Base-by-base conservation (phyloP, 805 yeast genomes). In the Monosporozyma aquatica region DNA sequence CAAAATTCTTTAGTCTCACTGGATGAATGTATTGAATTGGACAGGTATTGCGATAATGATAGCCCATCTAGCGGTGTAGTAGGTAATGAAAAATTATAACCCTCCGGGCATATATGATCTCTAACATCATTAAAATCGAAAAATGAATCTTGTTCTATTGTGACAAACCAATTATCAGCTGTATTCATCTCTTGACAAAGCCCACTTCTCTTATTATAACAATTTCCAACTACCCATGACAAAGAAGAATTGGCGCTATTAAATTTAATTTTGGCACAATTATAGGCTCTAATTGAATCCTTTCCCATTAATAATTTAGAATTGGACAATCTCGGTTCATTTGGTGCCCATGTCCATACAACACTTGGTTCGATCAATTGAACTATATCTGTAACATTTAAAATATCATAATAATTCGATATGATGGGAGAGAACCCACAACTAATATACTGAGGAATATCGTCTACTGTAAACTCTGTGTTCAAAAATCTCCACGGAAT, bases 341-440 rank as follows among this genome's bases (percentile, higher is more conserved):
- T 58, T 0, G 68, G 54, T 0, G 70, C 73, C 96, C 96, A 87
- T 2, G 90, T 73, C 96, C 96, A 87, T 28, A 73, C 43, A 11
- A 56, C 44, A 0, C 72, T 61, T 13, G 54, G 36, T 13, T 65
- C 55, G 10, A 72, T 43, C 21, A 70, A 51, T 0, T 50, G 40
- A 0, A 65, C 54, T 7, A 71, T 56, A 13, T 56, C 50, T 11
- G 60, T 27, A 9, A 65, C 37, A 53, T 48, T 42, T 15, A 30
- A 35, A 3, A 24, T 36, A 33, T 37, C 38, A 34, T 48, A 54
- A 25, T 10, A 69, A 48, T 48, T 75, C 39, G 62, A 72, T 62
- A 87, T 56, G 0, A 86, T 69, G 0, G 95, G 87, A 0, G 84
- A 70, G 41, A 66, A 72, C 0, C 96, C 97, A 50, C 80, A 70